These are phyloP conservation scores for Trebouxia sp. DNA, from an alignment of 139 green algal genomes.

Conservation along the genomic window DNA sequence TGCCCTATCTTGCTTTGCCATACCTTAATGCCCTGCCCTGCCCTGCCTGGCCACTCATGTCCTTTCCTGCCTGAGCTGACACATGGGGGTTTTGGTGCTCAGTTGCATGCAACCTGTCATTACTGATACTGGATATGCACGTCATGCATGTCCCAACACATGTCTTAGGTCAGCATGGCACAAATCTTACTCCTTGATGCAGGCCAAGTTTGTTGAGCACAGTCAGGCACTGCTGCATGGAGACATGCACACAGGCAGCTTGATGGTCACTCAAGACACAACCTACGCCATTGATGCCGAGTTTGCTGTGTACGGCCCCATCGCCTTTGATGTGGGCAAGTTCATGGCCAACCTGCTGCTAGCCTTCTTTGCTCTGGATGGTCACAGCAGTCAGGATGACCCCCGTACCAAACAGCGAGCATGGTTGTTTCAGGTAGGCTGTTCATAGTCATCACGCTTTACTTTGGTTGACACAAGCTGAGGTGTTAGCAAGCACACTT, in stretches of 20 bases:
- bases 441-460: no score
- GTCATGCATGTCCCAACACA: no score
- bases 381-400: slow-evolving; percentile 45
- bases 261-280: slow-evolving; percentile 81
- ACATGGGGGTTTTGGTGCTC: no score
- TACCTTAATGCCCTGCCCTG: no score
- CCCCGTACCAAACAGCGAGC: slow-evolving; percentile 47
- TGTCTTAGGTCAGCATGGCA: no score
- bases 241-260: slow-evolving; percentile 95
- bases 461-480: no score
- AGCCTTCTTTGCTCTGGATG: slow-evolving; percentile 83
- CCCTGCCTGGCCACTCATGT: no score
- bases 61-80: no score
- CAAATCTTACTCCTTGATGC: background rate
- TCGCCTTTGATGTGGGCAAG: slow-evolving; percentile 97
- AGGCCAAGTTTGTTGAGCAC: slow-evolving; percentile 69
- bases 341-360: slow-evolving; percentile 94
- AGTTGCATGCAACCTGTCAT: no score
- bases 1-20: no score
- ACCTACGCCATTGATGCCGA: slow-evolving; percentile 75
- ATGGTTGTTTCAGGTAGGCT: slow-evolving; percentile 42
- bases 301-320: slow-evolving; percentile 95
- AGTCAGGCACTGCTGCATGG: slow-evolving; percentile 92
- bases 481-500: no score
- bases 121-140: no score